Percentiles rank a stretch among this genome's conserved stretches.
phyloP scores from a whole-genome alignment of 805 yeast species.

The Candida chauliodis region DNA sequence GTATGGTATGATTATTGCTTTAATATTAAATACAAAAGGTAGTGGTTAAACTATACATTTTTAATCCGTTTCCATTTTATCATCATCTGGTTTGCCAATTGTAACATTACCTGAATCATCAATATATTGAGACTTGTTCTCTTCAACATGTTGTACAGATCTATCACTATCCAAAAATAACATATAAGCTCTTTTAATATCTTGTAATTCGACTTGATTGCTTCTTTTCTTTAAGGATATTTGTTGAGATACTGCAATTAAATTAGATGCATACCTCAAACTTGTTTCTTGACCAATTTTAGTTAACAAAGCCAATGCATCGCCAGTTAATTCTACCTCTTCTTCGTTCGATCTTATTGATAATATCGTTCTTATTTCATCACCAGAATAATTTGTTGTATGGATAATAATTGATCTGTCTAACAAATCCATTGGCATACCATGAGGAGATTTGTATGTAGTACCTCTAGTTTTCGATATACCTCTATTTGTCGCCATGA shows the following conservation, averaged over 20 bases:
- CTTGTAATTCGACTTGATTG: conserved; percentile 66
- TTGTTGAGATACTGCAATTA: conserved; percentile 86
- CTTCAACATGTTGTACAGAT: conserved; percentile 81
- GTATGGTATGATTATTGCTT: conserved; percentile 93
- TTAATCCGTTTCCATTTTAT: conserved; percentile 38
- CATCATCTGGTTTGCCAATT: conserved; percentile 37
- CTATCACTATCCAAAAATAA: conserved; percentile 86
- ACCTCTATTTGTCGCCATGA: conserved; percentile 98
- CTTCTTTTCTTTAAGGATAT: conserved; percentile 80
- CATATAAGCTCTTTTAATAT: conserved; percentile 81
- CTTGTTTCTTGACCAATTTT: conserved; percentile 88
- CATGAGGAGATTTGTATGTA: conserved; percentile 91
- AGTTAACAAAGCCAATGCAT: conserved; percentile 83
- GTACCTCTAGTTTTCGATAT: conserved; percentile 92
- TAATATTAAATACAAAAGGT: conserved; percentile 87
- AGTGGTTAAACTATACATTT: conserved; percentile 39
- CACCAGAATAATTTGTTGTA: conserved; percentile 71
- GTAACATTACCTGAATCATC: conserved; percentile 75
- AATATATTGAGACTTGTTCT: conserved; percentile 62
- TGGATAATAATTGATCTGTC: conserved; percentile 93
- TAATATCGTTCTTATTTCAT: conserved; percentile 82
- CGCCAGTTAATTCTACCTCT: conserved; percentile 77
- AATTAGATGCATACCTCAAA: conserved; percentile 87
- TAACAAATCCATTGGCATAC: conserved; percentile 91
- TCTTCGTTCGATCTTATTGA: conserved; percentile 91